Evolutionary conservation across 2,329 filamentous ascomycete genomes (phyloP).

Genomic region (Colletotrichum navitas): DNA sequence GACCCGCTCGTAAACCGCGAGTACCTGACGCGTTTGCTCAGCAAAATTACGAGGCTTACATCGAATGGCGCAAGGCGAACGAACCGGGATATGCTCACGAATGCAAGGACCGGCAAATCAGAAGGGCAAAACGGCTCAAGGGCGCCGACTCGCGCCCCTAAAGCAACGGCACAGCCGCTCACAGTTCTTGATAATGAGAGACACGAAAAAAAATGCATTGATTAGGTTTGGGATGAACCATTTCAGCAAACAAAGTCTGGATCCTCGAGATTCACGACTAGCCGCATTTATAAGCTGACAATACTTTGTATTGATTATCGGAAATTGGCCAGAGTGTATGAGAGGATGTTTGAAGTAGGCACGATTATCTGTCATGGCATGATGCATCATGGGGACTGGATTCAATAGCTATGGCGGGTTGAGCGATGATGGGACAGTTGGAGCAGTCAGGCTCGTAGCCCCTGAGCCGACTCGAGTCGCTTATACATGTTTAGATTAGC

Average conservation of each 20-base stretch:
- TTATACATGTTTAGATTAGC: background rate
- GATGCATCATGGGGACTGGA: background rate
- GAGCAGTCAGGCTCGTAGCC: background rate
- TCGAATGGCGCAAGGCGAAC: conserved; percentile 63
- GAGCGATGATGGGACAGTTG: conserved; percentile 1
- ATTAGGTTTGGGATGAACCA: background rate
- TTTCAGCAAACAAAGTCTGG: background rate
- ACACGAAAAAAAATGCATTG: too few species aligned
- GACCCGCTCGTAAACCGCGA: conserved; percentile 56
- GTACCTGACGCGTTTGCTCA: conserved; percentile 57
- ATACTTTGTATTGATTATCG: conserved; percentile 13
- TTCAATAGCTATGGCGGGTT: background rate
- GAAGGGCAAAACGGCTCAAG: conserved; percentile 17
- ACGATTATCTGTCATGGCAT: background rate
- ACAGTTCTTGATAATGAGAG: background rate
- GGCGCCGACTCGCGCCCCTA: background rate
- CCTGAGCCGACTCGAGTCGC: background rate
- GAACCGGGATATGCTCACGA: conserved; percentile 62
- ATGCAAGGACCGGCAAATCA: conserved; percentile 54
- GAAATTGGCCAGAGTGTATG: background rate
- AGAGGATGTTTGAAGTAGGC: background rate
- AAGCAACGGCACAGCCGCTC: background rate
- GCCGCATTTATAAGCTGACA: background rate
- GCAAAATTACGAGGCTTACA: conserved; percentile 61
- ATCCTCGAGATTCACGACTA: background rate